A percentile compares a stretch with the other conserved stretches of the same genome.
Conservation (phyloP, 176 grass and related monocot species). For the Bothriochloa decipiens region DNA sequence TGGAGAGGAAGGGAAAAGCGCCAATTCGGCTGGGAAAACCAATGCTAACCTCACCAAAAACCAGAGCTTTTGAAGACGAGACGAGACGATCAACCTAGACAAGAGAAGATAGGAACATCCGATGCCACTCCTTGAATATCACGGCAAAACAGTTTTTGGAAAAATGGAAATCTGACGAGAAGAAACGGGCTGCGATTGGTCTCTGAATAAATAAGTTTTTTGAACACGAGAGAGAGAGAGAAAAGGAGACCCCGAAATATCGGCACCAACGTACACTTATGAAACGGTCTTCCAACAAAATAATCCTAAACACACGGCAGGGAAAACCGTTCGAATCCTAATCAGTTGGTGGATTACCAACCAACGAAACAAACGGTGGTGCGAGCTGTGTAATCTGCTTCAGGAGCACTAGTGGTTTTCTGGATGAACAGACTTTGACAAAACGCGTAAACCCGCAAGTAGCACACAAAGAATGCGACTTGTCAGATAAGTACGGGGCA, state of each 20-base stretch:
- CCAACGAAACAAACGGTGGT: slow-evolving; percentile 9
- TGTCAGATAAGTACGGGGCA: neutral
- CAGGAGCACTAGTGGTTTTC: neutral
- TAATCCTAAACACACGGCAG: slow-evolving; percentile 22
- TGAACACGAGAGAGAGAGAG: neutral
- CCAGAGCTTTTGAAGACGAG: neutral
- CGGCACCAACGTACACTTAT: neutral
- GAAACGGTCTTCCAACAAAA: slow-evolving; percentile 32
- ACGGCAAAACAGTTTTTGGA: neutral
- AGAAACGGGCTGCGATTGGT: neutral
- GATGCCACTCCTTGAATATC: neutral
- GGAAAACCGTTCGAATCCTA: slow-evolving; percentile 1
- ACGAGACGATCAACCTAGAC: neutral
- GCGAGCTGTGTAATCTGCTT: neutral
- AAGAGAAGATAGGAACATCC: neutral
- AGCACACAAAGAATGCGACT: neutral
- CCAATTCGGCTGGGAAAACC: neutral
- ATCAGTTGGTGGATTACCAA: slow-evolving; percentile 26
- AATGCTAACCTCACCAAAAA: slow-evolving; percentile 1
- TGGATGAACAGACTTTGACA: neutral
- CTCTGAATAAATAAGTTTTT: neutral
- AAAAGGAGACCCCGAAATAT: neutral
- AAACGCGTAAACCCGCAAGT: neutral
- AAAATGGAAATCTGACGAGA: neutral
- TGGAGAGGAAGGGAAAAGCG: neutral